Percentiles rank a stretch among this genome's conserved stretches.
These are phyloP conservation scores for Lipomyces starkeyi DNA, from an alignment of 805 yeast species.

Conservation along the genomic window DNA sequence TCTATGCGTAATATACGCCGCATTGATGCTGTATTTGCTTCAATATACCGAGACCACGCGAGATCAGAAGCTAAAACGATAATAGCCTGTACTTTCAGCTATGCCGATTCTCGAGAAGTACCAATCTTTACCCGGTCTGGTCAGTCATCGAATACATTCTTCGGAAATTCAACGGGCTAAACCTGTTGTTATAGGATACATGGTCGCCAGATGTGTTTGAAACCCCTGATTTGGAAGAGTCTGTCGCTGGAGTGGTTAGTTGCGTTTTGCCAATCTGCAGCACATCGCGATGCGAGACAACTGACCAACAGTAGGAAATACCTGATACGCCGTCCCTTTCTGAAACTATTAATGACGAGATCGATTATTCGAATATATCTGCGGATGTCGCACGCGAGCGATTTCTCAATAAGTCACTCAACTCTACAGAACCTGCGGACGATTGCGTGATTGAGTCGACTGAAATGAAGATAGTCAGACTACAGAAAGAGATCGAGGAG, in stretches of 20 bases:
- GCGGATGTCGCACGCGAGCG: constrained; percentile 35
- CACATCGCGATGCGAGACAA: neutral
- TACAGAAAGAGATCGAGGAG: constrained; percentile 28
- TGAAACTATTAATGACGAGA: constrained; percentile 25
- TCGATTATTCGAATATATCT: constrained; percentile 28
- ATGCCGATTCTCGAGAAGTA: constrained; percentile 29
- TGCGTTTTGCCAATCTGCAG: neutral
- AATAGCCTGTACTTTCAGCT: neutral
- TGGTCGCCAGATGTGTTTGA: constrained; percentile 37
- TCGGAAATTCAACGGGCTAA: neutral
- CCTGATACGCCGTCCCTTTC: constrained; percentile 1
- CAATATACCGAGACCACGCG: neutral
- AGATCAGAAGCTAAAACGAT: neutral
- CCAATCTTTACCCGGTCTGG: constrained; percentile 31
- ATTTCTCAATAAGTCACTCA: constrained; percentile 19
- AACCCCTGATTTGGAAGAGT: constrained; percentile 26
- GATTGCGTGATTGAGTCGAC: constrained; percentile 17
- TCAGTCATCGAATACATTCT: constrained; percentile 2
- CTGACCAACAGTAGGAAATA: neutral
- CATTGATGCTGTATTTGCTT: neutral
- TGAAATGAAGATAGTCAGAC: constrained; percentile 23
- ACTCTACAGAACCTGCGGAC: neutral
- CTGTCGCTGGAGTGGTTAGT: constrained; percentile 5
- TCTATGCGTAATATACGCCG: no score
- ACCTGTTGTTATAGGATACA: constrained; percentile 27